Percentiles rank a stretch among this genome's conserved stretches.
phyloP scores from a whole-genome alignment of 495 filamentous ascomycete species.

The Lasiosphaeris hirsuta region DNA sequence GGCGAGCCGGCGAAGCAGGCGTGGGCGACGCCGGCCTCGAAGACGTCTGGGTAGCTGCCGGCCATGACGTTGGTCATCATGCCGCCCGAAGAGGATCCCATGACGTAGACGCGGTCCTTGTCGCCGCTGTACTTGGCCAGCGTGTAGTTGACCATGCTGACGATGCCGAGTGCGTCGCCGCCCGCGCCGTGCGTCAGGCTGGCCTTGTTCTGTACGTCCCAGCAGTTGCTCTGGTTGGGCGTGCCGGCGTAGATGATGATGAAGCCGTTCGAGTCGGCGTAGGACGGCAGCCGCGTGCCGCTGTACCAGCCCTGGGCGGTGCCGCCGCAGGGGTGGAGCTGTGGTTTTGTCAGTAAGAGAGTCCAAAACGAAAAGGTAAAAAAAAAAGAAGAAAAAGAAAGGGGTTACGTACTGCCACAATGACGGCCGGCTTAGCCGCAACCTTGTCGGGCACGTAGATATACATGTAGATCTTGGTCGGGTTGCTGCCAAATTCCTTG shows the following conservation, averaged over 20 bases:
- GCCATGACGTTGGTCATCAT: constrained; percentile 61
- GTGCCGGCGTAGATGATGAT: constrained; percentile 47
- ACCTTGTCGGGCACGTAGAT: constrained; percentile 53
- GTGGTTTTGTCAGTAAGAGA: too few species aligned
- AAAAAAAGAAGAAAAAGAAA: too few species aligned
- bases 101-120: constrained; percentile 45
- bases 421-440: constrained; percentile 45
- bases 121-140: constrained; percentile 46
- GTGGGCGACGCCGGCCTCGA: constrained; percentile 53
- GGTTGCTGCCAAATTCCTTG: constrained; percentile 39
- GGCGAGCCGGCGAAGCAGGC: constrained; percentile 46
- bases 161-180: constrained; percentile 51
- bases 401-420: constrained; percentile 38
- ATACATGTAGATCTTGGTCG: constrained; percentile 48
- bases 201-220: constrained; percentile 48
- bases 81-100: constrained; percentile 51
- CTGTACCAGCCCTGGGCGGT: constrained; percentile 23
- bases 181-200: constrained; percentile 49
- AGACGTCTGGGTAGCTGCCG: constrained; percentile 56
- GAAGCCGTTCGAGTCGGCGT: constrained; percentile 45
- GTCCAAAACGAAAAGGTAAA: too few species aligned
- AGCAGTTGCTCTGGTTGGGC: constrained; percentile 49
- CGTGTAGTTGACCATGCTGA: constrained; percentile 54
- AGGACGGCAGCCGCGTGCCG: constrained; percentile 14
- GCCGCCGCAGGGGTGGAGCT: constrained; percentile 47